phyloP scores from a whole-genome alignment of 2,329 filamentous ascomycete genomes.

The Alternaria longipes region DNA sequence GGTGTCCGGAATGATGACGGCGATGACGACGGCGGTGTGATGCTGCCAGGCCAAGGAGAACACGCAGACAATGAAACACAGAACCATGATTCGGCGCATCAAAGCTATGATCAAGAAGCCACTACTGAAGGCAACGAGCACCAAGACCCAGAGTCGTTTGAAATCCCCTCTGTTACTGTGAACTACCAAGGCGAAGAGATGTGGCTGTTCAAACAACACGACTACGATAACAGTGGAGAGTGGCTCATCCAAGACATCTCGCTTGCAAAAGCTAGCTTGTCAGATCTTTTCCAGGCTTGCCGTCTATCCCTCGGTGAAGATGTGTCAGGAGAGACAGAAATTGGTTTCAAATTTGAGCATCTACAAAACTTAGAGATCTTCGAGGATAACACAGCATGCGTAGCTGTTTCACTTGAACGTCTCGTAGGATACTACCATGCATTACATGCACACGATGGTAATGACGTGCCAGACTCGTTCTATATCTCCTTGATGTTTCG shows the following conservation, averaged over 20 bases:
- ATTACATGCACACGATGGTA: conserved; percentile 67
- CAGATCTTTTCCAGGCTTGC: conserved; percentile 65
- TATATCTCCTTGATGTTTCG: conserved; percentile 66
- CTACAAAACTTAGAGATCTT: conserved; percentile 52
- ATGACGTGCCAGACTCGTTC: conserved; percentile 63
- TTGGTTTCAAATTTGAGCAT: conserved; percentile 54
- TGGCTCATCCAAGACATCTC: conserved; percentile 41
- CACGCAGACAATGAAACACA: conserved; percentile 13
- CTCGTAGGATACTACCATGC: conserved; percentile 68
- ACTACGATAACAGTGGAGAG: conserved; percentile 41
- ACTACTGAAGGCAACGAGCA: conserved; percentile 11
- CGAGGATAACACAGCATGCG: conserved; percentile 44
- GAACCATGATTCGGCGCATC: conserved; percentile 15
- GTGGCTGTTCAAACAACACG: conserved; percentile 45
- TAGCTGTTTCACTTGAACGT: conserved; percentile 52
- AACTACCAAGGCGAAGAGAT: conserved; percentile 42
- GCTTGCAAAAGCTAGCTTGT: conserved; percentile 50
- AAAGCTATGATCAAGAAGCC: conserved; percentile 24
- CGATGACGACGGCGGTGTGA: conserved; percentile 24
- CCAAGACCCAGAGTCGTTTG: conserved; percentile 19
- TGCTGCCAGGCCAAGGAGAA: conserved; percentile 20
- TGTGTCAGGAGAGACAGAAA: conserved; percentile 62
- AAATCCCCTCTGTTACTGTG: conserved; percentile 36
- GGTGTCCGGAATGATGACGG: conserved; percentile 19
- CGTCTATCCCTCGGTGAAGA: conserved; percentile 64